A percentile compares a stretch with the other conserved stretches of the same genome.
phyloP scores from a whole-genome alignment of 2,329 filamentous ascomycete genomes.

The Curvularia hawaiiensis region DNA sequence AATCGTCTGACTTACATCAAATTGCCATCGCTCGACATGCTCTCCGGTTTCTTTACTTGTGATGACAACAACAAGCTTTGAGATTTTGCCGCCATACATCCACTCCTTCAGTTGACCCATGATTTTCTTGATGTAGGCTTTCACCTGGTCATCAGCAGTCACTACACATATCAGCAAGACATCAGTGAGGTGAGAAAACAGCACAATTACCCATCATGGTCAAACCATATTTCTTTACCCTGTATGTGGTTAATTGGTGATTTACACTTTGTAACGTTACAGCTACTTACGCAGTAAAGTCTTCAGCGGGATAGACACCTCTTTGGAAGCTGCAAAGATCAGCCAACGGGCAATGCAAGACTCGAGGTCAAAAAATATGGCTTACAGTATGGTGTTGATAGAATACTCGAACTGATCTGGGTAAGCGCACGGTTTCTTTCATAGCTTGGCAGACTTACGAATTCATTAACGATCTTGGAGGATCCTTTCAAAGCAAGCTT shows the following conservation, averaged over 20 bases:
- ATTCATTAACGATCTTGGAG: conserved; percentile 90
- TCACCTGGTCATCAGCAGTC: conserved; percentile 95
- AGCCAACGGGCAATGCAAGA: conserved; percentile 9
- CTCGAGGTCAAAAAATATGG: not conserved
- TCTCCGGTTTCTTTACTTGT: conserved; percentile 97
- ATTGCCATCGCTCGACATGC: conserved; percentile 97
- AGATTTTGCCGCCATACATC: conserved; percentile 98
- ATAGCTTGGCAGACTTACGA: conserved; percentile 66
- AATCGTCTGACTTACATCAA: conserved; percentile 67
- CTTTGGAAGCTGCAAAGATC: conserved; percentile 73
- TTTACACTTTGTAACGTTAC: not conserved
- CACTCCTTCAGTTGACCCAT: conserved; percentile 97
- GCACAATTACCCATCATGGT: conserved; percentile 81
- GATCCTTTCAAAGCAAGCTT: conserved; percentile 89
- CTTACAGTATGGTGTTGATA: conserved; percentile 93
- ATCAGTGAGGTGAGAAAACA: conserved; percentile 2
- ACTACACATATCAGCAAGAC: conserved; percentile 57
- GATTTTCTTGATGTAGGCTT: conserved; percentile 99
- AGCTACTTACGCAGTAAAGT: conserved; percentile 80
- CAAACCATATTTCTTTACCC: conserved; percentile 98
- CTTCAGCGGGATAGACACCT: conserved; percentile 85
- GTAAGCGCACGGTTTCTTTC: conserved; percentile 17
- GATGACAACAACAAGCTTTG: conserved; percentile 94
- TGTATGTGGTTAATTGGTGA: conserved; percentile 39
- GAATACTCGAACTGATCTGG: conserved; percentile 84